Evolutionary conservation across 2,329 filamentous ascomycete species (phyloP).

Genomic region (Sporothrix inflata): DNA sequence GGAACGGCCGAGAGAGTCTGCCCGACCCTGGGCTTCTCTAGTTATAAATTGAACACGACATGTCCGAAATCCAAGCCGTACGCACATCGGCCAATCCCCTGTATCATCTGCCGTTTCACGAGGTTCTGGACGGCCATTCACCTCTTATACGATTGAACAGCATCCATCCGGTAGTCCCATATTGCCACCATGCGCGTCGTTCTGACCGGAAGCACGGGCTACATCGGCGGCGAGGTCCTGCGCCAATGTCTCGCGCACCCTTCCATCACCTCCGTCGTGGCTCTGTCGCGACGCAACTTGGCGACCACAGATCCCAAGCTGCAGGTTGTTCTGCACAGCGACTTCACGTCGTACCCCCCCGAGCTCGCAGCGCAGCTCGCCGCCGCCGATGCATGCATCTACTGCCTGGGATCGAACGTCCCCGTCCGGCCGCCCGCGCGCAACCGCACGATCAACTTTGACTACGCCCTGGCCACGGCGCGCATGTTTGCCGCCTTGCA

Average conservation of each 20-base stretch:
- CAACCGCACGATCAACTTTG: not conserved
- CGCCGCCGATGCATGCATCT: not conserved
- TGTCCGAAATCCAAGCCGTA: too few species aligned
- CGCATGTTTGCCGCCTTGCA: not conserved
- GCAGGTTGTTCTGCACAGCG: not conserved
- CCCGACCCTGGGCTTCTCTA: too few species aligned
- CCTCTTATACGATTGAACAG: too few species aligned
- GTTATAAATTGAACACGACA: too few species aligned
- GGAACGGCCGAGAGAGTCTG: too few species aligned
- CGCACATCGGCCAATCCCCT: too few species aligned
- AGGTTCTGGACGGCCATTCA: too few species aligned
- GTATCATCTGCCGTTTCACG: too few species aligned
- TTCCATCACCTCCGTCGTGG: not conserved
- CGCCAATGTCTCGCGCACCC: not conserved
- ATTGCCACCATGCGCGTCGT: not conserved
- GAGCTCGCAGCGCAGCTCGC: not conserved
- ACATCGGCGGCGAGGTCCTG: not conserved
- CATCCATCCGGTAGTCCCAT: too few species aligned
- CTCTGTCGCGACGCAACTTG: not conserved
- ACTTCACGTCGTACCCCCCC: not conserved
- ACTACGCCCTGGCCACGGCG: not conserved
- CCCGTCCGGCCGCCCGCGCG: not conserved
- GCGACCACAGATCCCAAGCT: not conserved
- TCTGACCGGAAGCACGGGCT: not conserved
- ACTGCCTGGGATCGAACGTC: not conserved